Evolutionary conservation across 2,329 filamentous ascomycete species (phyloP), one percentile per base, ranked within the genome.

Genomic region (Pseudocercospora vitis): DNA sequence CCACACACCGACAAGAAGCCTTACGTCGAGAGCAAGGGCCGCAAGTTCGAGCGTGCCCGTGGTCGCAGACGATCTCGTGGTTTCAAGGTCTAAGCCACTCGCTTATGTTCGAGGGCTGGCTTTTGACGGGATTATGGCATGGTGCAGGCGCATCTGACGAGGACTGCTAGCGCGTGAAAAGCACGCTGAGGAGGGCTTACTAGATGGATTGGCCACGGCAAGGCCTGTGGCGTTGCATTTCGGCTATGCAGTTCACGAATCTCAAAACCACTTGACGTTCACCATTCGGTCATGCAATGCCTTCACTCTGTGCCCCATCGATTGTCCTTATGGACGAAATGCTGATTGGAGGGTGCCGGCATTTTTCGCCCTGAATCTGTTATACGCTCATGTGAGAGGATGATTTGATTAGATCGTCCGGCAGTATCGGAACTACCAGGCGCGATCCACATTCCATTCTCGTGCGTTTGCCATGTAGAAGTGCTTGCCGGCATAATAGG

Each of bases 1-100:
- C 94, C 94, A 65, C 94, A 99, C 86, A 91, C 86, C 78, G 82
- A 95, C 87, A 99, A 97, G 92, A 97, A 96, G 85, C 92, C 92
- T 68, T 89, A 95, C 70, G 84, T 99, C 73, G 84, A 90, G 79
- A 95, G 90, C 83, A 99, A 99, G 89, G 95, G 95, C 74, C 88
- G 94, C 81, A 99, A 99, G 85, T 99, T 99, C 83, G 95, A 99
- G 87, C 85, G 86, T 73, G 94, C 91, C 73, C 91, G 94, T 94
- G 95, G 94, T 79, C 91, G 94, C 81, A 95, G 94, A 87, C 84
- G 91, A 77, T 97, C 91, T 72, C 86, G 89, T 74, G 94, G 95
- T 85, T 99, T 99, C 91, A 99, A 99, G 91, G 94, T 99, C 76
- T 99, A 96, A 89, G 76, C 51, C 39, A 48, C 48, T 48, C 56